These are phyloP conservation scores for Edaphochlamys debaryana DNA, from an alignment of 139 green algal genomes.

Conservation along the genomic window DNA sequence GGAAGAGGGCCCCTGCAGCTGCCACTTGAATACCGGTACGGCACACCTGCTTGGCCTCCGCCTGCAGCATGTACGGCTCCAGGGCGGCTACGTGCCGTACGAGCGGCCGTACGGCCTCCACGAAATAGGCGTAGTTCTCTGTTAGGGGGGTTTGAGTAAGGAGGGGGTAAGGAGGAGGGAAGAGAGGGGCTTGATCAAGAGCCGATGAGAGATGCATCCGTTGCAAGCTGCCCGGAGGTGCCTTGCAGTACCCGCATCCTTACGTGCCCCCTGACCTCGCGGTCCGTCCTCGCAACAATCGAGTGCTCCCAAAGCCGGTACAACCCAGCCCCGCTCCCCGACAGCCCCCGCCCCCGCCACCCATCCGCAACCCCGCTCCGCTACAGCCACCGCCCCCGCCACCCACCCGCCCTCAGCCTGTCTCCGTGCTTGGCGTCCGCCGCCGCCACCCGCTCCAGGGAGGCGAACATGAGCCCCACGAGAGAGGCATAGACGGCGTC, in stretches of 20 bases:
- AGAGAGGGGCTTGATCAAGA: too few species aligned
- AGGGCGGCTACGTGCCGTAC: conserved; percentile 34
- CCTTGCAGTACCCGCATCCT: too few species aligned
- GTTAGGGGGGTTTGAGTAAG: neutral
- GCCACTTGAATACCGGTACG: too few species aligned
- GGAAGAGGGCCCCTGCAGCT: too few species aligned
- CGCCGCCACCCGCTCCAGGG: conserved; percentile 47
- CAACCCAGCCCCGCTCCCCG: too few species aligned
- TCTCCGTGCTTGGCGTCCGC: conserved; percentile 62
- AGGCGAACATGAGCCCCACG: conserved; percentile 32
- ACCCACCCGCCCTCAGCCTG: conserved; percentile 38
- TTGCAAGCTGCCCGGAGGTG: too few species aligned
- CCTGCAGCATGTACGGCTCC: conserved; percentile 35
- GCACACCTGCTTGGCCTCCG: conserved; percentile 17
- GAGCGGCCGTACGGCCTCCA: conserved; percentile 48
- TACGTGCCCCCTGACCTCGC: too few species aligned
- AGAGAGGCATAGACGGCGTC: conserved; percentile 29
- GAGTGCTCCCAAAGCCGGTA: too few species aligned
- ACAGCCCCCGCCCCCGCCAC: too few species aligned
- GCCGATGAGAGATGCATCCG: too few species aligned
- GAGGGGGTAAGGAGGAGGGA: neutral
- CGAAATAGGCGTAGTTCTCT: conserved; percentile 65
- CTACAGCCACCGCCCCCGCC: neutral
- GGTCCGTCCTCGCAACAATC: too few species aligned
- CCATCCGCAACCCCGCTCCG: neutral